phyloP scores from a whole-genome alignment of 768 basidiomycete species.

The Amanita pallidorosea region DNA sequence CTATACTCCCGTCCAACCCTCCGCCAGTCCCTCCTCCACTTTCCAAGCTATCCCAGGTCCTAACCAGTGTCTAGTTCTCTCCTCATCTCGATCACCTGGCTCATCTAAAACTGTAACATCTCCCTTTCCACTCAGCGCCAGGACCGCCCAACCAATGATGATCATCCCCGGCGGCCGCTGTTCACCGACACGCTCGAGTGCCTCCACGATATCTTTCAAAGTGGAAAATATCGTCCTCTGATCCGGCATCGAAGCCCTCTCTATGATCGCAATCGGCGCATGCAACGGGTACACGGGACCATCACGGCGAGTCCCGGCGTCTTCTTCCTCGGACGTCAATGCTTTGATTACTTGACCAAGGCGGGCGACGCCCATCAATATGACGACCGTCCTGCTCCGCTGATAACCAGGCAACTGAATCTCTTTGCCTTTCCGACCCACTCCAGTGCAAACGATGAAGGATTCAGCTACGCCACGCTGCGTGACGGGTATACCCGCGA shows the following conservation, averaged over 20 bases:
- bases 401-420: slow-evolving; percentile 86
- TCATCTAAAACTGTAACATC: slow-evolving; percentile 62
- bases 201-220: slow-evolving; percentile 55
- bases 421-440: slow-evolving; percentile 75
- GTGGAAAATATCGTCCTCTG: slow-evolving; percentile 81
- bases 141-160: slow-evolving; percentile 84
- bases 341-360: slow-evolving; percentile 61
- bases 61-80: slow-evolving; percentile 51
- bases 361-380: slow-evolving; percentile 94
- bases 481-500: slow-evolving; percentile 89
- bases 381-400: slow-evolving; percentile 65
- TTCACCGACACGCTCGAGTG: slow-evolving; percentile 65
- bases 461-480: slow-evolving; percentile 90
- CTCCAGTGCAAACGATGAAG: slow-evolving; percentile 90
- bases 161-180: slow-evolving; percentile 97
- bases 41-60: slow-evolving; percentile 41
- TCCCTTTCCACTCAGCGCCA: slow-evolving; percentile 65
- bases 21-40: slow-evolving; percentile 51
- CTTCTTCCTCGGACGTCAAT: slow-evolving; percentile 22
- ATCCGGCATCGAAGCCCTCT: slow-evolving; percentile 90
- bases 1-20: slow-evolving; percentile 22
- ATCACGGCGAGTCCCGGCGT: slow-evolving; percentile 17
- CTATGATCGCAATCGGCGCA: slow-evolving; percentile 86
- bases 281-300: slow-evolving; percentile 54
- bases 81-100: slow-evolving; percentile 25